These are phyloP conservation scores for Citrus mangshanensis DNA, from an alignment of 345 rosid species.

Conservation along the genomic window DNA sequence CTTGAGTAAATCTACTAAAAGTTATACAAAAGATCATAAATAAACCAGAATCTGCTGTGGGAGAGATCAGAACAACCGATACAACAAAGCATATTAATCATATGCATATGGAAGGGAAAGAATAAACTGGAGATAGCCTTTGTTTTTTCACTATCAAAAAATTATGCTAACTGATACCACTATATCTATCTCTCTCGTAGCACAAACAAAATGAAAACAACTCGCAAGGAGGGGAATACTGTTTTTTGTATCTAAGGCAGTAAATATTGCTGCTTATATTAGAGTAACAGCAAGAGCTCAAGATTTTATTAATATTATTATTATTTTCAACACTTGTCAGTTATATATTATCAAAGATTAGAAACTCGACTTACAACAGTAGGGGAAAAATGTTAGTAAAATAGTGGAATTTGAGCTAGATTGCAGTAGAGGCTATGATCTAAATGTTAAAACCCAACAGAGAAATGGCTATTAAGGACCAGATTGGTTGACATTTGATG, in stretches of 20 bases:
- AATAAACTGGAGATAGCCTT: not conserved
- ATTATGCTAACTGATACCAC: not conserved
- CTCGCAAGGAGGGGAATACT: not conserved
- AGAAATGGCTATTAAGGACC: too few species aligned
- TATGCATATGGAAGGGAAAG: not conserved
- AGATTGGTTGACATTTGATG: too few species aligned
- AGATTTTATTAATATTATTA: too few species aligned
- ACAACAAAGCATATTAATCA: not conserved
- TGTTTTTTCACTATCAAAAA: not conserved
- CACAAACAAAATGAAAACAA: not conserved
- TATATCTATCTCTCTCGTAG: not conserved
- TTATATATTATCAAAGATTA: too few species aligned
- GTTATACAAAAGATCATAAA: not conserved
- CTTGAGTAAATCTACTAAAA: not conserved
- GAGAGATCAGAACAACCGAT: not conserved
- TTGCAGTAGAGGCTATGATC: too few species aligned
- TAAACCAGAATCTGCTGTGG: not conserved
- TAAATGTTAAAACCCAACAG: too few species aligned
- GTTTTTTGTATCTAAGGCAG: not conserved
- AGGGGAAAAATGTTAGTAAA: too few species aligned
- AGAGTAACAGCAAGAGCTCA: too few species aligned
- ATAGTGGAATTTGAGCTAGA: too few species aligned
- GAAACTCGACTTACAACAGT: too few species aligned
- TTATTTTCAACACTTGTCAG: too few species aligned
- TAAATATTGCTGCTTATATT: not conserved